A percentile compares a stretch with the other conserved stretches of the same genome.
Conservation (phyloP, 805 yeast genomes). For the Nakazawaea holstii region DNA sequence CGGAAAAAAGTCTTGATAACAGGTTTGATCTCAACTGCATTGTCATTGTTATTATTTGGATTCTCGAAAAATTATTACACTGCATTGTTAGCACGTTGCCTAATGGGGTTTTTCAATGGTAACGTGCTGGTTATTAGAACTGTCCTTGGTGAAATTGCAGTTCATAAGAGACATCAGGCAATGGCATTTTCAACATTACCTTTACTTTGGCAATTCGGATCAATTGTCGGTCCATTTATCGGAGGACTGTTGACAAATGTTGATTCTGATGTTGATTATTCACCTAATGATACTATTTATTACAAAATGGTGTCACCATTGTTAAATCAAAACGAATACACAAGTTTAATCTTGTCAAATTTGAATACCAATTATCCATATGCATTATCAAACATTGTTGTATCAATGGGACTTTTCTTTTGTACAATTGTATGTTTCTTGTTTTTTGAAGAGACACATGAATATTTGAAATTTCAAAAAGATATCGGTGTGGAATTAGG, state of each 20-base stretch:
- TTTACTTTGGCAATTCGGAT: constrained; percentile 54
- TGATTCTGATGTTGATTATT: neutral
- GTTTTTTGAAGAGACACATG: constrained; percentile 51
- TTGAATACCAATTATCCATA: constrained; percentile 31
- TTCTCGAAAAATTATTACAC: constrained; percentile 44
- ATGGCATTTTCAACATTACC: constrained; percentile 60
- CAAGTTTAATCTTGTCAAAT: neutral
- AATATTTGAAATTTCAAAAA: constrained; percentile 20
- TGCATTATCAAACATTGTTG: constrained; percentile 43
- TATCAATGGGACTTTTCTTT: constrained; percentile 28
- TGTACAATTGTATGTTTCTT: constrained; percentile 35
- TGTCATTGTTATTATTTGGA: constrained; percentile 45
- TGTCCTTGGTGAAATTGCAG: constrained; percentile 54
- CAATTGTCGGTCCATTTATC: constrained; percentile 54
- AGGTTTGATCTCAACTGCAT: constrained; percentile 50
- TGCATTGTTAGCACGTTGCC: constrained; percentile 48
- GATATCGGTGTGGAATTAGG: constrained; percentile 44
- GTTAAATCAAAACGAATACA: neutral
- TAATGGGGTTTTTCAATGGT: constrained; percentile 57
- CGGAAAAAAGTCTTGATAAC: constrained; percentile 46
- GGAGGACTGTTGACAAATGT: constrained; percentile 15
- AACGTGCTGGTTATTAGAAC: constrained; percentile 64
- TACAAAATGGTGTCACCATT: neutral
- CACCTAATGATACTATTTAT: neutral
- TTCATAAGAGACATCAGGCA: constrained; percentile 54